phyloP scores from a whole-genome alignment of 2,329 filamentous ascomycete genomes.

The Arachnopeziza araneosa region DNA sequence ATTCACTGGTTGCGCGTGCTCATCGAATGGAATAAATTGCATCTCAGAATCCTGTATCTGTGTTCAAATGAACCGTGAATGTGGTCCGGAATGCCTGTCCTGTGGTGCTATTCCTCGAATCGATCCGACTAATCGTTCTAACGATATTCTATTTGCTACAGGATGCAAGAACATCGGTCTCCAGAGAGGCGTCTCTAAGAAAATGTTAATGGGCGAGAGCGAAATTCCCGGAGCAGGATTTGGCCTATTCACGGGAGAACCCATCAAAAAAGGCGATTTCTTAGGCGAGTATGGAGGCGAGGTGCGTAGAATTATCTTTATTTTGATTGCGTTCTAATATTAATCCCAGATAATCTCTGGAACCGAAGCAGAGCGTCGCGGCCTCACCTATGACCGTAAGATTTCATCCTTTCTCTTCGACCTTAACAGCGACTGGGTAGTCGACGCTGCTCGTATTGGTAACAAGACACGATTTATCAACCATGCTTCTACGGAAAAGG shows the following conservation, averaged over 20 bases:
- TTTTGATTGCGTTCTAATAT: background rate
- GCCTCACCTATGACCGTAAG: conserved; percentile 33
- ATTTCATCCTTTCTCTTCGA: conserved; percentile 44
- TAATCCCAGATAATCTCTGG: conserved; percentile 47
- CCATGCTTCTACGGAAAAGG: conserved; percentile 60
- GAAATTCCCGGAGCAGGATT: conserved; percentile 16
- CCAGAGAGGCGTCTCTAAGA: conserved; percentile 61
- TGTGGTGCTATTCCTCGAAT: conserved; percentile 67
- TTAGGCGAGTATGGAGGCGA: conserved; percentile 79
- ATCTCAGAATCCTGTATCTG: conserved; percentile 62
- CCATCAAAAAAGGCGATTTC: conserved; percentile 53
- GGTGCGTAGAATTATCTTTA: conserved; percentile 32
- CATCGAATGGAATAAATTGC: conserved; percentile 54
- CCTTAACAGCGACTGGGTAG: conserved; percentile 42
- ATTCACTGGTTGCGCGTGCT: conserved; percentile 63
- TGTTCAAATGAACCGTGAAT: conserved; percentile 67
- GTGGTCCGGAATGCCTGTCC: conserved; percentile 66
- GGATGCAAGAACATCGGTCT: conserved; percentile 69
- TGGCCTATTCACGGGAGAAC: conserved; percentile 36
- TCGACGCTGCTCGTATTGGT: conserved; percentile 71
- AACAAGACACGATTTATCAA: conserved; percentile 84
- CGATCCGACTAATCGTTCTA: conserved; percentile 60
- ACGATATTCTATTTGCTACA: conserved; percentile 48
- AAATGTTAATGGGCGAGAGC: conserved; percentile 64
- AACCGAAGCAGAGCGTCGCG: conserved; percentile 26